Percentiles rank a stretch among this genome's conserved stretches.
Conservation (phyloP, 345 rosid species). For the Gossypium longicalyx region DNA sequence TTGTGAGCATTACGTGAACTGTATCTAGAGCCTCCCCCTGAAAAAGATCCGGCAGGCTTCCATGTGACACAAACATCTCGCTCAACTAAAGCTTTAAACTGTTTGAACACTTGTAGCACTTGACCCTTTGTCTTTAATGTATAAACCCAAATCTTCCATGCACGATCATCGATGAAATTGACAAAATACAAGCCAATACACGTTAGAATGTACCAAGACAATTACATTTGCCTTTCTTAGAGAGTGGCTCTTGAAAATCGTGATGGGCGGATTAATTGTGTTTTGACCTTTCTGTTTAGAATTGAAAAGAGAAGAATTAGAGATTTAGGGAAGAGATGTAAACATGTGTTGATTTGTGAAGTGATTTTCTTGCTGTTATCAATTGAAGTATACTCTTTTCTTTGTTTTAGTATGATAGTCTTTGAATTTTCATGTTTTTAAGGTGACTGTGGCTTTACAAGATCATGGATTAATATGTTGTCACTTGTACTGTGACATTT, state of each 20-base stretch:
- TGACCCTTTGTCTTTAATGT: background rate
- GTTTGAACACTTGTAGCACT: background rate
- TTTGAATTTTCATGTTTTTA: background rate
- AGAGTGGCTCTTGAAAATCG: too few relatives aligned
- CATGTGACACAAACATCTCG: background rate
- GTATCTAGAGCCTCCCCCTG: too few relatives aligned
- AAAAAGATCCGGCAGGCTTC: background rate
- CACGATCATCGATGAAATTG: background rate
- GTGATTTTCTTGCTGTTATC: background rate
- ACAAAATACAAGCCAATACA: background rate
- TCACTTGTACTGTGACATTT: background rate
- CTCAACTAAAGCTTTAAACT: background rate
- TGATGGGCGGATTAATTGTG: background rate
- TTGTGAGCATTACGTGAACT: too few relatives aligned
- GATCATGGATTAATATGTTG: background rate
- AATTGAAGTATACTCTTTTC: background rate
- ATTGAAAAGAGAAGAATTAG: background rate
- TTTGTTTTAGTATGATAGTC: background rate
- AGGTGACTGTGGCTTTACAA: background rate
- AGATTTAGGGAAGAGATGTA: background rate
- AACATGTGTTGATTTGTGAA: background rate
- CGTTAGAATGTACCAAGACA: background rate
- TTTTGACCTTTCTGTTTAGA: slow-evolving; percentile 3
- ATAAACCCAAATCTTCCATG: background rate
- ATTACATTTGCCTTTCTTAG: background rate